Evolutionary conservation across 78 protist genomes (phyloP), one percentile per base, ranked within the genome.

Genomic region (Polysphondylium violaceum): DNA sequence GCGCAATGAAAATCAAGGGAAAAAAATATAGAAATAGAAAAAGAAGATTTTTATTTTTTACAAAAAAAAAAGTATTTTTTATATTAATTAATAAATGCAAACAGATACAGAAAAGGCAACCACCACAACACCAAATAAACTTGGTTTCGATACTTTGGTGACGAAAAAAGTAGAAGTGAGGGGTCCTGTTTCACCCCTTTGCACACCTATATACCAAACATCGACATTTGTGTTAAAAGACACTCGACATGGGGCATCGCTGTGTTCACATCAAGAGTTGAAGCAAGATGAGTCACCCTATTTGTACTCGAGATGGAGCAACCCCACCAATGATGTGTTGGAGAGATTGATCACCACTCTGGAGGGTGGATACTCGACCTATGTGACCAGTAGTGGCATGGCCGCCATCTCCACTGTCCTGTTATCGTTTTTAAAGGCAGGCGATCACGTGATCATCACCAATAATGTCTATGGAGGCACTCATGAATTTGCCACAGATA

Each of bases 381-480:
- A 27, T 44, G 27, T 74, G 61, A 89, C 87, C 44, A 25, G 65
- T n/a, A 56, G 86, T 0, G 97, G 97, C 33, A 96, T 93, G 94
- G 87, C 92, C 7, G 95, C 97, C 16, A 79, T 87, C 43, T 33
- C 41, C 23, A 35, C 96, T 3, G 14, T 65, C 0, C 9, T 89
- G 65, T 25, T 64, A 38, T 65, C 90, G 9, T 8, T 47, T 12
- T 16, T 96, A 40, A 50, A 63, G 47, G 36, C 86, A 19, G 97
- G 97, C 53, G 97, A 96, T 59, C 95, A 96, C 68, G 38, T 59
- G 59, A 78, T 96, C 23, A 43, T 86, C 33, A 58, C 94, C 23
- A 29, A 64, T n/a, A 75, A 89, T 44, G 31, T 83, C 68, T 96
- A 96, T 74, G 97, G 97, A 27, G 95, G 95, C 11, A 89, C 95